Evolutionary conservation across 257 asterid genomes (phyloP).

Genomic region (Solanum stenotomum): DNA sequence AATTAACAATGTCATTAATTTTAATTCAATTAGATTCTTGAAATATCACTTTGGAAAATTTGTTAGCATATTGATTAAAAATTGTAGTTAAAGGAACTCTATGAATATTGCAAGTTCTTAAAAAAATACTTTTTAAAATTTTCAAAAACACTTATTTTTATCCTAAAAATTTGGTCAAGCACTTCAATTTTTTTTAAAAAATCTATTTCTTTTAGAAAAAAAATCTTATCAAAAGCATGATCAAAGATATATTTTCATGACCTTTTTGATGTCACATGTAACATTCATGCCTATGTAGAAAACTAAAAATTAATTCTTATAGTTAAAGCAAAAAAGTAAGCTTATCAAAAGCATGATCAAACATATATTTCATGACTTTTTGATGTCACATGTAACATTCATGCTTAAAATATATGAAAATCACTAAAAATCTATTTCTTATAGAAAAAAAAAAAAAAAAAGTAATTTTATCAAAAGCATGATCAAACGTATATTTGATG

Average conservation of each 20-base stretch:
- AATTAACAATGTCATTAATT: no score
- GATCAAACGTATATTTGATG: background rate
- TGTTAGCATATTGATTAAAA: background rate
- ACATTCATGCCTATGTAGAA: no score
- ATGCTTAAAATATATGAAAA: no score
- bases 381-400: background rate
- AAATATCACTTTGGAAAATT: background rate
- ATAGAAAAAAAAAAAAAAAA: background rate
- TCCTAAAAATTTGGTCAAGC: background rate
- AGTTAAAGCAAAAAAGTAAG: background rate
- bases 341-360: background rate
- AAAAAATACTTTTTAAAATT: no score
- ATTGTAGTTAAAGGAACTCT: background rate
- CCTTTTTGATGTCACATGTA: no score
- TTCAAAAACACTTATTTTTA: background rate
- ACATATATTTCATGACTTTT: no score
- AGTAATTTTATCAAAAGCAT: background rate
- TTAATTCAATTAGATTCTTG: background rate
- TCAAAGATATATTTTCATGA: no score
- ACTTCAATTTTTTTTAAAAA: no score
- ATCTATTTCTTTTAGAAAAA: no score
- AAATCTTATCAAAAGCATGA: no score
- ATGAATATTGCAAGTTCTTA: background rate
- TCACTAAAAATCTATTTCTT: no score
- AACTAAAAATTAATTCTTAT: background rate